phyloP scores from a whole-genome alignment of 192 early-diverging fungal genomes.

The Hyaloraphidium curvatum region DNA sequence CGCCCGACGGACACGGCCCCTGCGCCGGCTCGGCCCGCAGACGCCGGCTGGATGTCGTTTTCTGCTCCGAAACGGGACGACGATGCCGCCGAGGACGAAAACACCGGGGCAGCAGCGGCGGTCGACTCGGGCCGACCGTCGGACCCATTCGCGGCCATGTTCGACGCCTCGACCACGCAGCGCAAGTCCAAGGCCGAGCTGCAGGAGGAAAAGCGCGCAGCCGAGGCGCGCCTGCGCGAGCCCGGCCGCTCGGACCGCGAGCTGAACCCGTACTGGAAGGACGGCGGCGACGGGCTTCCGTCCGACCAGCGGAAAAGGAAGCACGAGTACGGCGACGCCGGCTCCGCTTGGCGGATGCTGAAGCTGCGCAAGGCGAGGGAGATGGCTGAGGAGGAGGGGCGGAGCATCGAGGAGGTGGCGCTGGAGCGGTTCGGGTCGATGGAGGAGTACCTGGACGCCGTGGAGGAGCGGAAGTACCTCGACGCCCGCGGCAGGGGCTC shows the following conservation, averaged over 20 bases:
- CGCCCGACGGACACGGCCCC: background rate
- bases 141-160: too few relatives aligned
- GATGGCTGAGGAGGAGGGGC: constrained; percentile 41
- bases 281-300: constrained; percentile 4
- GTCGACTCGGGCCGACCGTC: too few relatives aligned
- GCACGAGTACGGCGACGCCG: constrained; percentile 27
- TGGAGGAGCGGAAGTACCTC: constrained; percentile 40
- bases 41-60: constrained; percentile 17
- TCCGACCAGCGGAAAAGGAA: background rate
- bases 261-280: constrained; percentile 18
- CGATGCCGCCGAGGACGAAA: constrained; percentile 3
- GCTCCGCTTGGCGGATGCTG: constrained; percentile 60
- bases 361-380: constrained; percentile 47
- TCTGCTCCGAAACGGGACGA: background rate
- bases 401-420: constrained; percentile 39
- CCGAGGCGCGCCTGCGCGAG: background rate
- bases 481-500: constrained; percentile 11
- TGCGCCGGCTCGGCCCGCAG: constrained; percentile 1
- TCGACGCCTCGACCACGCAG: background rate
- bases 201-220: background rate
- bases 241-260: constrained; percentile 15
- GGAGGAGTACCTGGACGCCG: constrained; percentile 39
- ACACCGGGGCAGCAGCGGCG: constrained; percentile 6
- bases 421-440: constrained; percentile 52
- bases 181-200: constrained; percentile 10